These are phyloP conservation scores for Aotearoamyces nothofagi DNA, from an alignment of 2,329 filamentous ascomycete species.

Conservation along the genomic window DNA sequence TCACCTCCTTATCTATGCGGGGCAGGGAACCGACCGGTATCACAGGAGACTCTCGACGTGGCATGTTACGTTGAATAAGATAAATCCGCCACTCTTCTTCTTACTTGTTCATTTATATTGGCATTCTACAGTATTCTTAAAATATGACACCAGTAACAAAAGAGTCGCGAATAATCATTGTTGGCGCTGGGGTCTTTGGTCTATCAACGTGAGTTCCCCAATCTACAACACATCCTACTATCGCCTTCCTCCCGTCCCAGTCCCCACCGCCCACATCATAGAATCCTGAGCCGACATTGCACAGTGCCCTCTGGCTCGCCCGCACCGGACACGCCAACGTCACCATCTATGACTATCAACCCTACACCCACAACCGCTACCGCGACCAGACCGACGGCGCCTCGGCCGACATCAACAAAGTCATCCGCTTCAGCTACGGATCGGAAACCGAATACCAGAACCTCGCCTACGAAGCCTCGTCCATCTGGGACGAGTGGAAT, in stretches of 20 bases:
- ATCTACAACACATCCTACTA: too few relatives aligned
- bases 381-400: constrained; percentile 26
- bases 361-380: constrained; percentile 25
- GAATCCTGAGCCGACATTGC: too few relatives aligned
- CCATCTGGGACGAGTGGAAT: constrained; percentile 6
- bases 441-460: constrained; percentile 13
- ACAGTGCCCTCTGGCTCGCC: constrained; percentile 23
- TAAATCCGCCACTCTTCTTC: too few relatives aligned
- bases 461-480: constrained; percentile 3
- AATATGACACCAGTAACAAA: neutral
- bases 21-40: too few relatives aligned
- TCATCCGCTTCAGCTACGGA: constrained; percentile 28
- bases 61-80: too few relatives aligned
- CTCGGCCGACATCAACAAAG: constrained; percentile 29
- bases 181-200: constrained; percentile 1
- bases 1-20: too few relatives aligned
- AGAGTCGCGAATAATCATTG: constrained; percentile 1
- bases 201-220: neutral
- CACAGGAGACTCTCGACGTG: too few relatives aligned
- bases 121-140: too few relatives aligned
- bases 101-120: too few relatives aligned
- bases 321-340: constrained; percentile 27
- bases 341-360: constrained; percentile 31
- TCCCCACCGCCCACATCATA: too few relatives aligned
- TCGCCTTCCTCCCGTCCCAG: too few relatives aligned